phyloP scores from a whole-genome alignment of 495 filamentous ascomycete genomes.

The Staphylotrichum tortipilum region DNA sequence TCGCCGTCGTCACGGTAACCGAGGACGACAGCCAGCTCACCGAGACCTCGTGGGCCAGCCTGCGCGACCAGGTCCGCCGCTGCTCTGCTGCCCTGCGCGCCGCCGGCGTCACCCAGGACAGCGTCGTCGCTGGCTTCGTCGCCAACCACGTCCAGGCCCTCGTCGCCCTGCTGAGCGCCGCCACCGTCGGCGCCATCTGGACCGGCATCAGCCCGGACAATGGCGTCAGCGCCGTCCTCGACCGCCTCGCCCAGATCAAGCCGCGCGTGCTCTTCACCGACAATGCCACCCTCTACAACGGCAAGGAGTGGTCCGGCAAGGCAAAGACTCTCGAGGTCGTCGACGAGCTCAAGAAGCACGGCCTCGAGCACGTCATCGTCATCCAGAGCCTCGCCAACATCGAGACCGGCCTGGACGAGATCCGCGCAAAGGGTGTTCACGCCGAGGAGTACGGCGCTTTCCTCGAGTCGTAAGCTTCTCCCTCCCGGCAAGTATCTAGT shows the following conservation, averaged over 20 bases:
- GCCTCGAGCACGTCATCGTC: constrained; percentile 59
- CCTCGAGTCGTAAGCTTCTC: constrained; percentile 23
- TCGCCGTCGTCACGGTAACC: constrained; percentile 67
- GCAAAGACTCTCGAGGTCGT: constrained; percentile 67
- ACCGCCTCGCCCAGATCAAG: constrained; percentile 72
- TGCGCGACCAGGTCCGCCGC: constrained; percentile 65
- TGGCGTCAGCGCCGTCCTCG: constrained; percentile 63
- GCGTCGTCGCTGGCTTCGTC: constrained; percentile 72
- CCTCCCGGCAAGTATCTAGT: too few relatives aligned
- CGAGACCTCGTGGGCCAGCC: constrained; percentile 66
- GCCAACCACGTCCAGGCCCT: constrained; percentile 80
- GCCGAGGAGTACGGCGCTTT: constrained; percentile 35
- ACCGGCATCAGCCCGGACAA: constrained; percentile 81
- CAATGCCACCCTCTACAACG: constrained; percentile 82
- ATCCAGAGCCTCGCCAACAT: constrained; percentile 51
- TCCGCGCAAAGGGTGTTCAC: constrained; percentile 41
- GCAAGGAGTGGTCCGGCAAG: constrained; percentile 64
- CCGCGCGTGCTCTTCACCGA: constrained; percentile 77
- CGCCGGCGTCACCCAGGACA: constrained; percentile 57
- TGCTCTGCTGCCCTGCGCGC: constrained; percentile 64
- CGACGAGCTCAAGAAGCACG: constrained; percentile 46
- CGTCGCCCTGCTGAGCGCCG: constrained; percentile 75
- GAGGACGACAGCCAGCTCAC: constrained; percentile 54
- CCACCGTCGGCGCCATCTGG: constrained; percentile 81
- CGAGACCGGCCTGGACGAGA: constrained; percentile 40